A percentile compares a stretch with the other conserved stretches of the same genome.
These are phyloP conservation scores for Naegleria lovaniensis DNA, from an alignment of 208 protist species.

Conservation along the genomic window DNA sequence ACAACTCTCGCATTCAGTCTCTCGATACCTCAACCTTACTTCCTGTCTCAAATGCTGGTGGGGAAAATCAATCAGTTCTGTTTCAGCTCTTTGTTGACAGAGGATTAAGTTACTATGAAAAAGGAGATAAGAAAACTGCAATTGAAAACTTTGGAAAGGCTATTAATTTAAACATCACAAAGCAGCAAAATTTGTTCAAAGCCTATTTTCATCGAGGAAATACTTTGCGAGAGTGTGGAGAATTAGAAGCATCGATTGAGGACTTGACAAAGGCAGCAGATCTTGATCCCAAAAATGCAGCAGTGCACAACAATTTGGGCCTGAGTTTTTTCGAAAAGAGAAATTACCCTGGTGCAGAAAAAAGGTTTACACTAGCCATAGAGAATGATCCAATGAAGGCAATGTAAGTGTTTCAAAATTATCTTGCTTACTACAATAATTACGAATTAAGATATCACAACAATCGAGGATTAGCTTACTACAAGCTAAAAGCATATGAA, in stretches of 20 bases:
- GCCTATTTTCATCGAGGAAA: constrained; percentile 53
- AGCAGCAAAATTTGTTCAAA: constrained; percentile 36
- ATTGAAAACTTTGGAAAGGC: constrained; percentile 50
- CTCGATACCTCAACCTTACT: neutral
- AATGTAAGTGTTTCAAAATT: constrained; percentile 36
- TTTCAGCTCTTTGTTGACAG: constrained; percentile 19
- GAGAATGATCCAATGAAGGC: constrained; percentile 54
- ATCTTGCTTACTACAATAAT: neutral
- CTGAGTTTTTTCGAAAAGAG: constrained; percentile 61
- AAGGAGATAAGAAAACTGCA: constrained; percentile 41
- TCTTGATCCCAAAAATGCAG: constrained; percentile 52
- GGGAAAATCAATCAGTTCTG: neutral
- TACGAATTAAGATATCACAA: constrained; percentile 40
- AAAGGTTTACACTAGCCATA: constrained; percentile 61
- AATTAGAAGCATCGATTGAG: constrained; percentile 22
- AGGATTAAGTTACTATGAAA: constrained; percentile 47
- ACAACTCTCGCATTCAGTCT: neutral
- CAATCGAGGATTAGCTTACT: constrained; percentile 59
- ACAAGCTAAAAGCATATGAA: constrained; percentile 48
- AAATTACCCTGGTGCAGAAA: constrained; percentile 46
- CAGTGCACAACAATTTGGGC: constrained; percentile 64
- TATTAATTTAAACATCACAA: constrained; percentile 29
- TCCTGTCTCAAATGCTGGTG: neutral
- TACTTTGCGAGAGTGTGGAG: constrained; percentile 38
- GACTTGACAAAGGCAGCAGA: constrained; percentile 49